Evolutionary conservation across 768 basidiomycete genomes (phyloP).

Genomic region (Pulveroboletus ravenelii): DNA sequence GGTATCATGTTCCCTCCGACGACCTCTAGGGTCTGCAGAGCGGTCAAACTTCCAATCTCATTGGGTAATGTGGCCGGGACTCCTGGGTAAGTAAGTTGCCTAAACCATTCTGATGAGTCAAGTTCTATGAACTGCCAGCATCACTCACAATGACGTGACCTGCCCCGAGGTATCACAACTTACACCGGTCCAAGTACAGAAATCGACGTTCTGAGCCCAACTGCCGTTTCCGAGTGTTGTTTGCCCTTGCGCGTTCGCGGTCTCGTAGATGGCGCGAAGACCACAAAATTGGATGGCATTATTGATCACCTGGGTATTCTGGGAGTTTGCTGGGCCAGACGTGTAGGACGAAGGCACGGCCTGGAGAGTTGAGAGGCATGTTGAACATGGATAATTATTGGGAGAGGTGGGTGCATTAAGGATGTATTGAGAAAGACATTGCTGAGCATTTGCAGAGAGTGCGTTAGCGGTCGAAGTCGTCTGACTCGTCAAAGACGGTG

Average conservation of each 20-base stretch:
- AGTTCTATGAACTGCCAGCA: not conserved
- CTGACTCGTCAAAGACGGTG: constrained; percentile 11
- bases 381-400: constrained; percentile 41
- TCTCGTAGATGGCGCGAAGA: constrained; percentile 40
- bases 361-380: constrained; percentile 40
- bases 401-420: constrained; percentile 43
- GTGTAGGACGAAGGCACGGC: constrained; percentile 34
- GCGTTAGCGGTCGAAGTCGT: constrained; percentile 22
- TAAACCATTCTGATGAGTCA: constrained; percentile 12
- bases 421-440: constrained; percentile 43
- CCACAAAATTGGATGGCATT: constrained; percentile 47
- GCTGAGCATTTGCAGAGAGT: constrained; percentile 38
- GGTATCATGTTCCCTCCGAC: constrained; percentile 40
- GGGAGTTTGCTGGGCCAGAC: constrained; percentile 26
- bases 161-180: constrained; percentile 38
- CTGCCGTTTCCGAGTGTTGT: constrained; percentile 36
- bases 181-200: constrained; percentile 47
- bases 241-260: constrained; percentile 35
- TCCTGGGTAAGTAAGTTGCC: constrained; percentile 41
- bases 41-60: constrained; percentile 38
- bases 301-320: constrained; percentile 30
- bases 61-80: constrained; percentile 42
- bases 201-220: constrained; percentile 43
- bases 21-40: constrained; percentile 35
- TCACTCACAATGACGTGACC: constrained; percentile 40